Evolutionary conservation across 2,329 filamentous ascomycete genomes (phyloP), one percentile per base, ranked within the genome.

Genomic region (Colletotrichum lupini): DNA sequence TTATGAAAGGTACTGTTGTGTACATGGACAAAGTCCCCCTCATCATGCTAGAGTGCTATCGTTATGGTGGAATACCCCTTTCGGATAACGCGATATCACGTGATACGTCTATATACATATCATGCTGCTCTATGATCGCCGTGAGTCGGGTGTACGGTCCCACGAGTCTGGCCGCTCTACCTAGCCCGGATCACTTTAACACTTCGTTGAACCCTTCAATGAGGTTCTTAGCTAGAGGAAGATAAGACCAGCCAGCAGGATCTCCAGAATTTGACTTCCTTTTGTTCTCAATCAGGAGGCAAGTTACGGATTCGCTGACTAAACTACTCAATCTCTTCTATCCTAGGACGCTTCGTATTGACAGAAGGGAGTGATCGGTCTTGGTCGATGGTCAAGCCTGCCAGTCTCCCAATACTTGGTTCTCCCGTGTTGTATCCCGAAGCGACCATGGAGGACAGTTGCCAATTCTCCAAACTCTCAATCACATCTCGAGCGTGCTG

Each of bases 401-500:
- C 70, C 9, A 68, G 53, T 42, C 62, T 57, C 12, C 49, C 52
- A 7, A 77, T 64, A 37, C 68, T 55, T 11, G 55, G n/a, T 11
- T 61, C 67, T 22, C 28, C 28, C 26, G 4, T n/a, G 2, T 55
- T 28, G 53, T 28, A 30, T 24, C 53, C 19, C 16, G 62, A 74
- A 28, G 84, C 85, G 55, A 90, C 79, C 68, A 91, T 75, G 65
- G 81, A 84, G 67, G 87, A 85, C 79, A 92, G 81, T 71, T 87
- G 86, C 89, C 90, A 92, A 71, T 87, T 89, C 76, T 91, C 87
- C 73, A 95, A 78, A 61, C 89, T 92, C 79, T 94, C 92, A 12
- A 91, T 80, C n/a, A 92, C 91, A 76, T 91, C 91, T 37, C 82
- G 83, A 2, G 92, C 92, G 80, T 95, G 92, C 76, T 91, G 87